These are phyloP conservation scores for Lachnellula suecica DNA, from an alignment of 2,329 filamentous ascomycete genomes.

Conservation along the genomic window DNA sequence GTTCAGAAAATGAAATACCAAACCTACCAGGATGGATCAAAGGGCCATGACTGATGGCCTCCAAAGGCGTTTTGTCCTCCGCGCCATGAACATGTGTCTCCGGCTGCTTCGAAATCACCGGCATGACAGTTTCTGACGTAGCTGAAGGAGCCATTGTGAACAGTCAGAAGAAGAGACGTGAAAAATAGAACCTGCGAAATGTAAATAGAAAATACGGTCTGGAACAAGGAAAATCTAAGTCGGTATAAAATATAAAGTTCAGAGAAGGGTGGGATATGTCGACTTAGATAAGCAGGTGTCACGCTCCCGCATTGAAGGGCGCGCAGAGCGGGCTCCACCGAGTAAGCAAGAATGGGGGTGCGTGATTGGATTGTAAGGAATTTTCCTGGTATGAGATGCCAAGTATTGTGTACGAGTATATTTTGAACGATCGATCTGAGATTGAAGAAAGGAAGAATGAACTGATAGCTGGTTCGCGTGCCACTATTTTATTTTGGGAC, in stretches of 20 bases:
- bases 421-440: too few relatives aligned
- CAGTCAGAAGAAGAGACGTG: not conserved
- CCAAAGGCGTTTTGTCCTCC: constrained; percentile 31
- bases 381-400: not conserved
- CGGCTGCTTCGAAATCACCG: constrained; percentile 6
- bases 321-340: not conserved
- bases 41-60: constrained; percentile 33
- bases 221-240: not conserved
- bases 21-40: constrained; percentile 27
- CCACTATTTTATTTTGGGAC: too few relatives aligned
- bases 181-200: not conserved
- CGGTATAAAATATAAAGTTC: too few relatives aligned
- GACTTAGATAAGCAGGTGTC: not conserved
- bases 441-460: too few relatives aligned
- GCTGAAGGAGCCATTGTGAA: constrained; percentile 17
- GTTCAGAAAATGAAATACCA: not conserved
- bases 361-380: not conserved
- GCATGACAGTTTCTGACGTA: not conserved
- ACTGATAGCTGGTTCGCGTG: too few relatives aligned
- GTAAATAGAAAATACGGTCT: not conserved
- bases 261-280: not conserved
- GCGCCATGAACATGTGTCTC: constrained; percentile 26
- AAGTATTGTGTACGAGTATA: not conserved
- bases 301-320: not conserved
- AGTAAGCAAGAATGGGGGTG: not conserved